Evolutionary conservation across 352 stramenopile species (phyloP).

Genomic region (Phytophthora tentaculata): DNA sequence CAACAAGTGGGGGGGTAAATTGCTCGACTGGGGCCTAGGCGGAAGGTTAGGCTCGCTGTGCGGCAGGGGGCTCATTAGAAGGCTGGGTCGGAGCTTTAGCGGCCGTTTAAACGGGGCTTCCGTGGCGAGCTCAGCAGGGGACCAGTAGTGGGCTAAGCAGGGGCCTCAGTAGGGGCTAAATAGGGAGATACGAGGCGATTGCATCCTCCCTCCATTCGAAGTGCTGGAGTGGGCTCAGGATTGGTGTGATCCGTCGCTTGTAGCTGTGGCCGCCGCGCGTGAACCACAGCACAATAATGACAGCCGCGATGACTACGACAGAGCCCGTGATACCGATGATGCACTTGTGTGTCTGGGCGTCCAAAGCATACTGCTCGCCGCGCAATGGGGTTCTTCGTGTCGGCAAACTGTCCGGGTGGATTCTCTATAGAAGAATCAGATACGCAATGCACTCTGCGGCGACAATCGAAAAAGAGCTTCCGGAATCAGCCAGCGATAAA

Average conservation of each 20-base stretch:
- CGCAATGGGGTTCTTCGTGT: slow-evolving; percentile 38
- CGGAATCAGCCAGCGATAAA: background rate
- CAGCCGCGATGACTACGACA: slow-evolving; percentile 35
- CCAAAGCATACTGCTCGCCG: slow-evolving; percentile 32
- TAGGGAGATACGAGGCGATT: slow-evolving; percentile 11
- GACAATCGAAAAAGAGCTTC: slow-evolving; percentile 31
- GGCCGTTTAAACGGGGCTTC: background rate
- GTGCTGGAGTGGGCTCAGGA: slow-evolving; percentile 27
- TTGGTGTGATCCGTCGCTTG: slow-evolving; percentile 29
- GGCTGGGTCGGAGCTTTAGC: background rate
- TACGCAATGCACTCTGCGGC: slow-evolving; percentile 1
- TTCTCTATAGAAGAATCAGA: slow-evolving; percentile 4
- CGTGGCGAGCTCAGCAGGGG: slow-evolving; percentile 1
- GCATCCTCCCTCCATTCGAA: slow-evolving; percentile 29
- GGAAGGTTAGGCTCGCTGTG: too few species aligned
- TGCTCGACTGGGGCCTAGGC: too few species aligned
- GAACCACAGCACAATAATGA: slow-evolving; percentile 43
- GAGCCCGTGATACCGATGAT: slow-evolving; percentile 39
- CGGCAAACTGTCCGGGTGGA: slow-evolving; percentile 21
- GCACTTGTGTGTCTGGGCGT: slow-evolving; percentile 41
- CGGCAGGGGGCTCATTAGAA: slow-evolving; percentile 3
- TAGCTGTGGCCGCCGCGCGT: slow-evolving; percentile 38
- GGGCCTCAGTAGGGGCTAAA: slow-evolving; percentile 19
- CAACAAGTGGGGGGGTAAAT: background rate
- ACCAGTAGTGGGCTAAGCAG: slow-evolving; percentile 3